Evolutionary conservation across 2,329 filamentous ascomycete species (phyloP), one percentile per base, ranked within the genome.

Genomic region (Allantophomopsis cytisporea): DNA sequence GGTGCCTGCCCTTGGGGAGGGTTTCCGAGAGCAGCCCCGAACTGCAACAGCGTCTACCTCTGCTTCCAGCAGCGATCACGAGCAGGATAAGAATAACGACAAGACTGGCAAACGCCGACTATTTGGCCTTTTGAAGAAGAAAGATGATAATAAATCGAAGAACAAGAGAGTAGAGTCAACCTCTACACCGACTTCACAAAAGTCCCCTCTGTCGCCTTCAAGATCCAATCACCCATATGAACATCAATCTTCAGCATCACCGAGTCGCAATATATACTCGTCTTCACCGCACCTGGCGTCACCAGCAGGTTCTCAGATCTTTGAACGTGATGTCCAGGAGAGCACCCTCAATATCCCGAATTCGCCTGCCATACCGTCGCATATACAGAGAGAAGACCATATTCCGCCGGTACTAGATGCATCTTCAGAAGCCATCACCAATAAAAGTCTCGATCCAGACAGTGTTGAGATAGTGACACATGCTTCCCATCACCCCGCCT

Each of bases 321-420:
- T 96, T 56, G 89, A 96, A 65, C 83, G 89, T 53, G 85, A 88
- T 57, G 89, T 96, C 17, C 89, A 95, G 60, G 88, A 95, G 53
- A 75, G 75, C 52, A 66, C 73, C 21, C 53, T 72, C 3, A 61
- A 76, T n/a, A 64, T 72, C 32, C 81, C 86, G 43, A 77, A 72
- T 44, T 89, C 84, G 3, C 80, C 84, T 1, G 83, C 85, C n/a
- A 91, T 95, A 45, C 89, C 89, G 3, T 79, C 83, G 7, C 89
- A 96, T 55, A 94, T 96, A 51, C 78, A 88, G 51, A 94, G 86
- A 7, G 89, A 96, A 59, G 88, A 96, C 62, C 76, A 88, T 56
- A 95, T 96, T 49, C 89, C 89, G 7, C 75, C 89, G 0, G 88
- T 93, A 11, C 69, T 96, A 36, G 86, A 94, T 57, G 89, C 89